A percentile compares a stretch with the other conserved stretches of the same genome.
Conservation (phyloP, 345 rosid species). For the Pseudoturritis turrita region DNA sequence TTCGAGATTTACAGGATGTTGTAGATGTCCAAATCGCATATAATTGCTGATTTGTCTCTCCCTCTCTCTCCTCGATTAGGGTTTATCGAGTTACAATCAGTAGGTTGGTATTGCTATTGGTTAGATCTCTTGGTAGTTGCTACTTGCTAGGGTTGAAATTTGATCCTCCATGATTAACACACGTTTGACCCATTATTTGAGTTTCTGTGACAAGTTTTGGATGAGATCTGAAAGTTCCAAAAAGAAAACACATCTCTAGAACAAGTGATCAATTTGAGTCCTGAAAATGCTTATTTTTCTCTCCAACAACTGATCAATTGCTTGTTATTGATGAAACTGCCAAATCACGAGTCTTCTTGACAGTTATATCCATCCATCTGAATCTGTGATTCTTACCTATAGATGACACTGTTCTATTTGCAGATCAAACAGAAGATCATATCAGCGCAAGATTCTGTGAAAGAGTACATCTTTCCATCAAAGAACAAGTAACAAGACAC, state of each 20-base stretch:
- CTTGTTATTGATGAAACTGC: too few relatives aligned
- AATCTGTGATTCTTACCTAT: not conserved
- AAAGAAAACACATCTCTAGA: too few relatives aligned
- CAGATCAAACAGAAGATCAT: slow-evolving; percentile 67
- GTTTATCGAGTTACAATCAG: not conserved
- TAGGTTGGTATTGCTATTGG: not conserved
- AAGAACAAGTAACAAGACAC: slow-evolving; percentile 27
- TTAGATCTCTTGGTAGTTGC: not conserved
- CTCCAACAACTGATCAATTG: too few relatives aligned
- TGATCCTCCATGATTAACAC: not conserved
- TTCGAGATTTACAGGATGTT: not conserved
- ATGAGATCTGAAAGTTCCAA: not conserved
- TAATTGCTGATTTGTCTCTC: not conserved
- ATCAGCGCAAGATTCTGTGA: slow-evolving; percentile 53
- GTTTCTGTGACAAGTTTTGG: not conserved
- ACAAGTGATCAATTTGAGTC: not conserved
- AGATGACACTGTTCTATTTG: not conserved
- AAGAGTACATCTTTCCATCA: slow-evolving; percentile 56
- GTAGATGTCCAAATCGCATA: not conserved
- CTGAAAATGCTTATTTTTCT: not conserved
- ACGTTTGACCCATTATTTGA: not conserved
- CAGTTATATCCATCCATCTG: not conserved
- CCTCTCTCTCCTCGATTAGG: not conserved
- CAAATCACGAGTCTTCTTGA: not conserved
- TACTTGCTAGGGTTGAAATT: not conserved